A percentile compares a stretch with the other conserved stretches of the same genome.
Conservation (phyloP, 352 stramenopile species). For the Phytophthora parvispora region DNA sequence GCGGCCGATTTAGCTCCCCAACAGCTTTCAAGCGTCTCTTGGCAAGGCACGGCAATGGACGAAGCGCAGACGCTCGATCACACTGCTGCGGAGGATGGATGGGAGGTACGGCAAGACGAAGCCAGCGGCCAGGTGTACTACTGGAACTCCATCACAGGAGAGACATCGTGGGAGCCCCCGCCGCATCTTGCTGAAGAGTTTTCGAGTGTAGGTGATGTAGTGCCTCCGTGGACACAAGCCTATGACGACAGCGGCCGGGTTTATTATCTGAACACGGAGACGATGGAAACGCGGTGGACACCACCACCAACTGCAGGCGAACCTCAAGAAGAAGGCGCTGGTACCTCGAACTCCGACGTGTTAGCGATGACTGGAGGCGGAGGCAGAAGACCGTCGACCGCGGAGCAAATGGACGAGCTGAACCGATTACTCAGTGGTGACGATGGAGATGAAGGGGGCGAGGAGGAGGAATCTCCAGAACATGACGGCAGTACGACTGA, state of each 20-base stretch:
- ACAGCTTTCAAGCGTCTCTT: slow-evolving; percentile 8
- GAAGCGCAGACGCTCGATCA: slow-evolving; percentile 4
- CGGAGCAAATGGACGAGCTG: slow-evolving; percentile 71
- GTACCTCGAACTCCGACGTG: background rate
- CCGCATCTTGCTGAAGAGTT: slow-evolving; percentile 11
- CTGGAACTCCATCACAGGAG: slow-evolving; percentile 59
- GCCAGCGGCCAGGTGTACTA: slow-evolving; percentile 57
- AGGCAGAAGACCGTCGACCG: slow-evolving; percentile 52
- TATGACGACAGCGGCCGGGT: slow-evolving; percentile 48
- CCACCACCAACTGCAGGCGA: slow-evolving; percentile 25
- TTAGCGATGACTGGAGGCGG: slow-evolving; percentile 17
- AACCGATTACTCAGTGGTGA: slow-evolving; percentile 66
- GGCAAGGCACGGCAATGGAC: slow-evolving; percentile 21
- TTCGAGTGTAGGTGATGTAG: background rate
- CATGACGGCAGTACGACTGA: slow-evolving; percentile 8
- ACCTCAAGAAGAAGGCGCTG: background rate
- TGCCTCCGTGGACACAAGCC: slow-evolving; percentile 49
- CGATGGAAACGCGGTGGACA: slow-evolving; percentile 65
- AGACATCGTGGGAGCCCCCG: slow-evolving; percentile 59
- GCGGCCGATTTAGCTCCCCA: slow-evolving; percentile 14
- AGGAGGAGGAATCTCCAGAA: slow-evolving; percentile 18
- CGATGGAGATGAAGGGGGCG: slow-evolving; percentile 19
- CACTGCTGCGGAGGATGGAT: slow-evolving; percentile 24
- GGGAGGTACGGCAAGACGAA: slow-evolving; percentile 61
- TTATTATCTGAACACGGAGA: slow-evolving; percentile 70